Conservation (phyloP, 345 rosid genomes). For the Abelmoschus esculentus region DNA sequence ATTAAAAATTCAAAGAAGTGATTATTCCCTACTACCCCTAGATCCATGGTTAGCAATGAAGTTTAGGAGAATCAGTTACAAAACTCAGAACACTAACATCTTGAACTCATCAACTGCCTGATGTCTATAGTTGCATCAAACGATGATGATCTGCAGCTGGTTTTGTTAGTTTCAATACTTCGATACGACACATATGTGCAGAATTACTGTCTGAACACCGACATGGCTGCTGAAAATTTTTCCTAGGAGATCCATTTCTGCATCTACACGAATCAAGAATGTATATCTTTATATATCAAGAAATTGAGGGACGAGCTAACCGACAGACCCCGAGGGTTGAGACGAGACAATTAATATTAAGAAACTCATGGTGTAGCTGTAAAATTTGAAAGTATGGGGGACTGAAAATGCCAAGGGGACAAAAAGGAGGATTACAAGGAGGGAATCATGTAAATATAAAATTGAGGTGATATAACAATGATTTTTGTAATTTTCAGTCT, state of each 20-base stretch:
- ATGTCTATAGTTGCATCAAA: not conserved
- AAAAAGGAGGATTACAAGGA: constrained; percentile 27
- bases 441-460: constrained; percentile 11
- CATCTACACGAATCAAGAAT: not conserved
- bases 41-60: not conserved
- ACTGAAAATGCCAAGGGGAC: constrained; percentile 27
- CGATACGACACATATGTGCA: not conserved
- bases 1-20: no score
- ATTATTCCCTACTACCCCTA: no score
- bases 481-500: no score
- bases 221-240: not conserved
- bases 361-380: constrained; percentile 21
- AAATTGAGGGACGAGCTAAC: not conserved
- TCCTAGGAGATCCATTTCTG: not conserved
- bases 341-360: not conserved
- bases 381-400: constrained; percentile 3
- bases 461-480: no score
- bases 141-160: not conserved
- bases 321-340: constrained; percentile 1
- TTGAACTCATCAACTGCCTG: no score
- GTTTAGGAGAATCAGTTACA: not conserved
- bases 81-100: not conserved
- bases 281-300: not conserved
- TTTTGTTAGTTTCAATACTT: not conserved
- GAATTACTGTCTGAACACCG: not conserved